Conservation (phyloP, 345 rosid genomes). For the Eucalyptus albens region DNA sequence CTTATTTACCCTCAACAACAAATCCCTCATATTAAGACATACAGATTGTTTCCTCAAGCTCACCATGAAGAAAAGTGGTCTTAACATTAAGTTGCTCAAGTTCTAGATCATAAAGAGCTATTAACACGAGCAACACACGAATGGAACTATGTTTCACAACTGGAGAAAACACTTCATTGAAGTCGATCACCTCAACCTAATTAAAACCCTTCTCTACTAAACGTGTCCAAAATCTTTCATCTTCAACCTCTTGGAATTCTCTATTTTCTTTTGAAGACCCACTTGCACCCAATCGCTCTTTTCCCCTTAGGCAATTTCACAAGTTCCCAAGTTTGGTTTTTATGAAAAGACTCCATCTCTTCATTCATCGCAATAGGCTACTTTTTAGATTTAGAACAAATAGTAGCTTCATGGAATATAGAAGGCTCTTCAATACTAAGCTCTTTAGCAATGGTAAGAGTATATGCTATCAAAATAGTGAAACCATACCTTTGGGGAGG, state of each 20-base stretch:
- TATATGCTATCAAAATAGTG: rapidly evolving
- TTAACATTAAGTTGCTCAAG: neutral
- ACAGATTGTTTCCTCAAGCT: neutral
- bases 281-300: neutral
- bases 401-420: neutral
- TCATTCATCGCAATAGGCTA: neutral
- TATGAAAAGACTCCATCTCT: neutral
- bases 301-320: neutral
- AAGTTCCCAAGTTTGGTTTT: neutral
- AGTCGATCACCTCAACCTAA: rapidly evolving
- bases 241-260: no score
- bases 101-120: neutral
- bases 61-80: neutral
- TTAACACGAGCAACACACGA: no score
- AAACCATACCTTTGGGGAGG: neutral
- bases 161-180: neutral
- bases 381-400: neutral
- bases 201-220: neutral
- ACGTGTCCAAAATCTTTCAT: neutral
- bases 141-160: neutral
- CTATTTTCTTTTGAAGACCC: neutral
- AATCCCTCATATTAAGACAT: neutral
- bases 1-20: neutral
- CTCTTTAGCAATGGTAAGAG: neutral
- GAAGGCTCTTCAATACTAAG: neutral